Evolutionary conservation across 2,329 filamentous ascomycete species (phyloP).

Genomic region (Venturia nashicola): DNA sequence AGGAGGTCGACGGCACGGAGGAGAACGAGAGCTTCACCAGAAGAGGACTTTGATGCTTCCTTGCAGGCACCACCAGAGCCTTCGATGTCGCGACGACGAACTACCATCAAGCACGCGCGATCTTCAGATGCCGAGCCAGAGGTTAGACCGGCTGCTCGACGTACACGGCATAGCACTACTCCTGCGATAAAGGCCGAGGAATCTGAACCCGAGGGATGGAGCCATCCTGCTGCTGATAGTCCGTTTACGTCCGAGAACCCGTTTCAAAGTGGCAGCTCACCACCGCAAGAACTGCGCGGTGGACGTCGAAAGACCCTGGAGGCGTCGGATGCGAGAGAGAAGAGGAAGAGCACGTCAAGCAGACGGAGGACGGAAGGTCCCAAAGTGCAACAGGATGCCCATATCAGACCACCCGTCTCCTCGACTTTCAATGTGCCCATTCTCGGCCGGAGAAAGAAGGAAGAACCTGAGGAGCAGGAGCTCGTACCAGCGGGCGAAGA

Average conservation of each 20-base stretch:
- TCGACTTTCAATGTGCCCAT: conserved; percentile 48
- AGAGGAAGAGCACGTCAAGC: conserved; percentile 29
- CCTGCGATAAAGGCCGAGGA: conserved; percentile 33
- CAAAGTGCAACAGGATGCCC: conserved; percentile 37
- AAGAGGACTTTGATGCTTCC: conserved; percentile 2
- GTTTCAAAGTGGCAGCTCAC: conserved; percentile 77
- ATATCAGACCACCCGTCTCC: conserved; percentile 43
- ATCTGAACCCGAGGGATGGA: conserved; percentile 37
- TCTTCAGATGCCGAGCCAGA: background rate
- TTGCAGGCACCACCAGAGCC: background rate
- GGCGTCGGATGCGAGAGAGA: conserved; percentile 25
- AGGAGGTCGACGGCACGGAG: background rate
- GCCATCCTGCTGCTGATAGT: conserved; percentile 37
- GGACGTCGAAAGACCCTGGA: conserved; percentile 41
- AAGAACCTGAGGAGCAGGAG: conserved; percentile 11
- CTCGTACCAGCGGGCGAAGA: conserved; percentile 56
- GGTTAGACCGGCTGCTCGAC: conserved; percentile 22
- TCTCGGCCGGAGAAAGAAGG: conserved; percentile 31
- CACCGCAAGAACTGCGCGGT: conserved; percentile 32
- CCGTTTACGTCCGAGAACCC: conserved; percentile 86
- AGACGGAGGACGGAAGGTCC: conserved; percentile 31
- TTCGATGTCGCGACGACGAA: background rate
- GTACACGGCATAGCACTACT: conserved; percentile 26
- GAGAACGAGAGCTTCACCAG: background rate
- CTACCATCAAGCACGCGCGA: background rate